Conservation (phyloP, 2,329 filamentous ascomycete species). For the Epichloe scottii region DNA sequence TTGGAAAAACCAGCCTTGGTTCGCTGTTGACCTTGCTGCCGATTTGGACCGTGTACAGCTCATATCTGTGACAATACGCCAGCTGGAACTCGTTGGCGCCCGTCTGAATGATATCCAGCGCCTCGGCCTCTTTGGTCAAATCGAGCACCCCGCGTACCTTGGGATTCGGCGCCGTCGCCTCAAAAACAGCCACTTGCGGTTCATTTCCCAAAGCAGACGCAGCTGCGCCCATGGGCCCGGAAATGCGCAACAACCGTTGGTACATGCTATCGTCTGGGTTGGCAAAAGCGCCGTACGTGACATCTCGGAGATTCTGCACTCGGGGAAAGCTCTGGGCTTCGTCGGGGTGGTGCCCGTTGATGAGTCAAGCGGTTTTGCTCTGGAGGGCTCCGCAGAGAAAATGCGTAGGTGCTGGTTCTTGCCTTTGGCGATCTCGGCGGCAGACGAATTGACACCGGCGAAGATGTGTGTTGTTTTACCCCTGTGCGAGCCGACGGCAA, state of each 20-base stretch:
- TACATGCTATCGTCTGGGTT: slow-evolving; percentile 39
- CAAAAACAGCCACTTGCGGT: slow-evolving; percentile 71
- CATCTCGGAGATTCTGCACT: slow-evolving; percentile 35
- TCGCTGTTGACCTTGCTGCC: slow-evolving; percentile 33
- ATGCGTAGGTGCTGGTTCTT: slow-evolving; percentile 77
- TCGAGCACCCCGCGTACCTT: slow-evolving; percentile 37
- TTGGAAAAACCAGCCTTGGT: slow-evolving; percentile 42
- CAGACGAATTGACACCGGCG: slow-evolving; percentile 76
- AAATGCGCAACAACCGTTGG: slow-evolving; percentile 46
- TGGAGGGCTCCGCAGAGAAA: slow-evolving; percentile 44
- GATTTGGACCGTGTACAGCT: slow-evolving; percentile 57
- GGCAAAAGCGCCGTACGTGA: slow-evolving; percentile 41
- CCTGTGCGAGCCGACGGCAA: slow-evolving; percentile 55
- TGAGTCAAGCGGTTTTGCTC: slow-evolving; percentile 18
- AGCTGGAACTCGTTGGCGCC: slow-evolving; percentile 54
- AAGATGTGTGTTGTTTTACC: slow-evolving; percentile 43
- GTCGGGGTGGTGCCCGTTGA: slow-evolving; percentile 13
- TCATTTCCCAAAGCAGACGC: slow-evolving; percentile 66
- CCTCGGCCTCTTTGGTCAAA: slow-evolving; percentile 46
- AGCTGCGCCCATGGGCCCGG: slow-evolving; percentile 59
- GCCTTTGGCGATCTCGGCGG: slow-evolving; percentile 56
- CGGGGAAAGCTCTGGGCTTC: slow-evolving; percentile 8
- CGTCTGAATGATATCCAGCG: slow-evolving; percentile 55
- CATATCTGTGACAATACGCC: slow-evolving; percentile 65
- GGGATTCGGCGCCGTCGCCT: slow-evolving; percentile 37